Evolutionary conservation across 208 protist genomes (phyloP).

Genomic region (Leishmania amazonensis): DNA sequence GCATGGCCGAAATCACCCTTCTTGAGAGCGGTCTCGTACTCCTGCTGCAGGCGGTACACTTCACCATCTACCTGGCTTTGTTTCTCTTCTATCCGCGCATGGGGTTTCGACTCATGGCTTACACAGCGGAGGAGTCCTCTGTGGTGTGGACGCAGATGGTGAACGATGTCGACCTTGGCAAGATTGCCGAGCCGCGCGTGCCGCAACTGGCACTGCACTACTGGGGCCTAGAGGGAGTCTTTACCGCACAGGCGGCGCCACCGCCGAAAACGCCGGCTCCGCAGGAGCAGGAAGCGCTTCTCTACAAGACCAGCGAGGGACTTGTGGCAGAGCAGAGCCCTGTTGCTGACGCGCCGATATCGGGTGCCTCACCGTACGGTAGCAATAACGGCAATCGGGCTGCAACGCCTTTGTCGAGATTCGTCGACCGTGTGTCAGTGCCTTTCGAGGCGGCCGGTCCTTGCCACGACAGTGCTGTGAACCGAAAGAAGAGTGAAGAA

Average conservation of each 20-base stretch:
- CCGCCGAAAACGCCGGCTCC: constrained; percentile 22
- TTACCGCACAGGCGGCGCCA: constrained; percentile 29
- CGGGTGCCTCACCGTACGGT: neutral
- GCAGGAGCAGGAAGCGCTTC: constrained; percentile 4
- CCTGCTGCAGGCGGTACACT: constrained; percentile 51
- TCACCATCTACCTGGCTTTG: constrained; percentile 47
- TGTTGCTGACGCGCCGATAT: neutral
- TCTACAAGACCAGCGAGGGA: neutral
- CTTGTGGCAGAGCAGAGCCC: neutral
- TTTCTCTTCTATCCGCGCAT: constrained; percentile 71
- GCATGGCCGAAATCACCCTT: constrained; percentile 63
- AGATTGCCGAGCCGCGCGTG: constrained; percentile 50
- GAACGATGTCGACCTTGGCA: constrained; percentile 81
- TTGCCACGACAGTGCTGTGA: neutral
- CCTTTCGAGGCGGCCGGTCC: neutral
- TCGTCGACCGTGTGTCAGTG: neutral
- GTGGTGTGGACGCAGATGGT: constrained; percentile 89
- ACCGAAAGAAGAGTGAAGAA: neutral
- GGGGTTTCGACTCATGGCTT: constrained; percentile 76
- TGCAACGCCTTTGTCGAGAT: neutral
- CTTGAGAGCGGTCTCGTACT: constrained; percentile 57
- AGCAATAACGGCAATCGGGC: neutral
- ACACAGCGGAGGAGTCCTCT: constrained; percentile 78
- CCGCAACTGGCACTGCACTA: constrained; percentile 58
- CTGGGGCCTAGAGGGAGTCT: constrained; percentile 58